These are phyloP conservation scores for Dactylellina parvicollis DNA, from an alignment of 2,329 filamentous ascomycete species.

Conservation along the genomic window DNA sequence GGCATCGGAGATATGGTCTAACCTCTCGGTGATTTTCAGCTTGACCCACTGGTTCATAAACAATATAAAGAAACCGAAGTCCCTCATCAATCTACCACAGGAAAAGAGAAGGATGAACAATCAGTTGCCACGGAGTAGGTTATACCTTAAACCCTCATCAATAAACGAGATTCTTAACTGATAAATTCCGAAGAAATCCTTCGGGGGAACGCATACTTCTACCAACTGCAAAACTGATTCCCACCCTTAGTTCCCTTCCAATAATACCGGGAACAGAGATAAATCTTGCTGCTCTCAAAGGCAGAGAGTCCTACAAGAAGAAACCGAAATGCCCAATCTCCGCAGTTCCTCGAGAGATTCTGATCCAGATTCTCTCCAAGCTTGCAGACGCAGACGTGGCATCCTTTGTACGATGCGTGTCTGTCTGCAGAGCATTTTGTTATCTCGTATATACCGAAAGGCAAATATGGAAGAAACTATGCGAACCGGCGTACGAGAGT, in stretches of 20 bases:
- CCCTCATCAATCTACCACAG: conserved; percentile 62
- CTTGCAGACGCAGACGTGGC: conserved; percentile 79
- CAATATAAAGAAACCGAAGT: conserved; percentile 93
- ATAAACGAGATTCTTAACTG: conserved; percentile 64
- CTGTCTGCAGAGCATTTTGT: conserved; percentile 86
- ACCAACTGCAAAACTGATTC: conserved; percentile 29
- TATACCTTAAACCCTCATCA: conserved; percentile 18
- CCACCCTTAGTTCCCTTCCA: conserved; percentile 21
- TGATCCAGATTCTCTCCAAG: conserved; percentile 79
- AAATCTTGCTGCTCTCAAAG: conserved; percentile 42
- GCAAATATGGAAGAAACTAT: conserved; percentile 82
- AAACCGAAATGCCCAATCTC: conserved; percentile 82
- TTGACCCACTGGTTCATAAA: conserved; percentile 85
- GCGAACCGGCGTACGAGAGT: conserved; percentile 72
- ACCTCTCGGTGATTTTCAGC: conserved; percentile 63
- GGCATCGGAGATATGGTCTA: background rate
- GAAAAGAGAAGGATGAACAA: conserved; percentile 31
- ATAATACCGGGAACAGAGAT: conserved; percentile 31
- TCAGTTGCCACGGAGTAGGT: conserved; percentile 56
- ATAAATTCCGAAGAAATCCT: conserved; percentile 14
- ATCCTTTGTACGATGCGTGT: conserved; percentile 77
- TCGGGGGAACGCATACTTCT: conserved; percentile 14
- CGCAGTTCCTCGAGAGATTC: conserved; percentile 80
- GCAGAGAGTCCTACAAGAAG: conserved; percentile 64
- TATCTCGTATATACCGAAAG: conserved; percentile 87